Evolutionary conservation across 257 asterid genomes (phyloP).

Genomic region (Cordia subcordata): DNA sequence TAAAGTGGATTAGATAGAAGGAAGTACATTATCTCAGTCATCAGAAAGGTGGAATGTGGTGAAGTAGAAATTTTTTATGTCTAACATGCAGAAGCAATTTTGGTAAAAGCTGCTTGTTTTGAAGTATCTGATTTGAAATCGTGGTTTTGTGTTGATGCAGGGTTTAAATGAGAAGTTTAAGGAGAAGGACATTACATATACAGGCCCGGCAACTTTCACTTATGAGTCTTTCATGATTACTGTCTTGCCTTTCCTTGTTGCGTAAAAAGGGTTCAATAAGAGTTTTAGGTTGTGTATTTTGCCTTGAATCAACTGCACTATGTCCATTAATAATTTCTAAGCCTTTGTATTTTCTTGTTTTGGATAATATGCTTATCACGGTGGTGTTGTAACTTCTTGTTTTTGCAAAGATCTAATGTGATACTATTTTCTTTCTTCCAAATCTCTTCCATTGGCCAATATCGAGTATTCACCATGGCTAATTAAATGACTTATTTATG

Average conservation of each 20-base stretch:
- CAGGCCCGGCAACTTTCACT: constrained; percentile 79
- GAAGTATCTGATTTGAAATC: background rate
- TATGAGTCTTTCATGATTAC: constrained; percentile 88
- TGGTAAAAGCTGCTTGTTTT: too few species aligned
- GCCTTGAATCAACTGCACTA: background rate
- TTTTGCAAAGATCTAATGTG: too few species aligned
- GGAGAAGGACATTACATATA: constrained; percentile 68
- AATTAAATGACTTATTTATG: too few species aligned
- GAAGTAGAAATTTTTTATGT: too few species aligned
- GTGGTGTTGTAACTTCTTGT: too few species aligned
- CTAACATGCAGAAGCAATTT: too few species aligned
- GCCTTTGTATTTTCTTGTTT: background rate
- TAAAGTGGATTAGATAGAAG: too few species aligned
- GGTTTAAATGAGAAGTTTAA: constrained; percentile 94
- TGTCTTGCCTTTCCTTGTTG: constrained; percentile 77
- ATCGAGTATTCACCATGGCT: too few species aligned
- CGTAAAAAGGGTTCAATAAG: constrained; percentile 22
- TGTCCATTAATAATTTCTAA: background rate
- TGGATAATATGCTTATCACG: background rate
- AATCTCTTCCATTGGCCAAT: too few species aligned
- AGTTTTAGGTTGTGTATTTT: background rate
- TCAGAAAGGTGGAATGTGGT: too few species aligned
- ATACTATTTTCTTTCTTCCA: too few species aligned
- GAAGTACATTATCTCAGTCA: too few species aligned
- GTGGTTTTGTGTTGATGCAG: constrained; percentile 33